A percentile compares a stretch with the other conserved stretches of the same genome.
These are phyloP conservation scores for Wickerhamomyces sp. DNA, from an alignment of 1,139 yeast species.

Conservation along the genomic window DNA sequence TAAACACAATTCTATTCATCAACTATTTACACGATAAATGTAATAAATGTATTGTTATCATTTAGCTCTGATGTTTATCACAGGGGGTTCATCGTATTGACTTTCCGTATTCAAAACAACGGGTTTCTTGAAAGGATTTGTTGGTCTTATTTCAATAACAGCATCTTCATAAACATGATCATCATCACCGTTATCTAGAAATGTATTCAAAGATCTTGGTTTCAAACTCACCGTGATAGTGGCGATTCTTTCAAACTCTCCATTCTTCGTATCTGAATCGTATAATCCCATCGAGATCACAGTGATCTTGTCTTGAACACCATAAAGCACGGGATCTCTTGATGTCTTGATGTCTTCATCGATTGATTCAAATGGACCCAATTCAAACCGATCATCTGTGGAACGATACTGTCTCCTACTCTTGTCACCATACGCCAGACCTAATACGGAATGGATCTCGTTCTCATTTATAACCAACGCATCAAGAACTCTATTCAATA, in stretches of 20 bases:
- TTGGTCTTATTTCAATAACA: constrained; percentile 30
- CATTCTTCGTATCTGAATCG: constrained; percentile 20
- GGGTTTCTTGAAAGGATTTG: constrained; percentile 15
- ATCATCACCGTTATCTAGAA: constrained; percentile 16
- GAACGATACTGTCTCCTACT: constrained; percentile 9
- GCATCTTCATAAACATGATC: constrained; percentile 18
- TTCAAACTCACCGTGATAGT: constrained; percentile 14
- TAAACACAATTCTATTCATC: no score
- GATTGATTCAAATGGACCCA: constrained; percentile 27
- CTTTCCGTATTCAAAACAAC: constrained; percentile 25
- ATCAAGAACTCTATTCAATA: constrained; percentile 27
- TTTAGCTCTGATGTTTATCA: constrained; percentile 26
- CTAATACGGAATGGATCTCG: constrained; percentile 24
- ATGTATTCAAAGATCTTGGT: constrained; percentile 12
- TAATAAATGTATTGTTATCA: constrained; percentile 5
- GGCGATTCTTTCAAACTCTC: constrained; percentile 24
- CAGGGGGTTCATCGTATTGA: constrained; percentile 13
- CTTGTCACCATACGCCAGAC: constrained; percentile 7
- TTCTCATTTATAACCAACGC: constrained; percentile 30
- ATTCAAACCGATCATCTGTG: constrained; percentile 18
- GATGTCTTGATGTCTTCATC: constrained; percentile 25
- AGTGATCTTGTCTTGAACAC: constrained; percentile 20
- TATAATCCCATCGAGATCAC: constrained; percentile 27
- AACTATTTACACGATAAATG: no score
- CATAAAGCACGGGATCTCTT: constrained; percentile 5